Evolutionary conservation across 805 yeast genomes (phyloP), one percentile per base, ranked within the genome.

Genomic region (Candida boidinii): DNA sequence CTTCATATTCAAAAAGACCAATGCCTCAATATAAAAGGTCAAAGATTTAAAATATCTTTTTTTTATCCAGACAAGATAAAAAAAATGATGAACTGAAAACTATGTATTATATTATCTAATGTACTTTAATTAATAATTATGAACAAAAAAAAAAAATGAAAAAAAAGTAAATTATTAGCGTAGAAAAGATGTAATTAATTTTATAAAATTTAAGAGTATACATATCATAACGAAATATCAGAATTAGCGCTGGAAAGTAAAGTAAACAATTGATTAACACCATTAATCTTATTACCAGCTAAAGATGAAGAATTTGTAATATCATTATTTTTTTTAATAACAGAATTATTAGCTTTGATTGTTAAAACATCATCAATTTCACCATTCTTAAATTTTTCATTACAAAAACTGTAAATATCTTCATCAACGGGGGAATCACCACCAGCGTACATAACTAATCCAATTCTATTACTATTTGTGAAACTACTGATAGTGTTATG

Each of bases 351-450:
- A 38, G 72, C 70, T 5, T 81, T 79, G 26, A 82, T 74, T 1
- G 84, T 73, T 39, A 77, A 64, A 2, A 71, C 73, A 2, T 59
- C 58, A 4, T 57, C 56, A n/a, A 76, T 46, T 7, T 48, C 50
- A 1, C 56, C 53, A 4, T 53, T 54, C n/a, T 51, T 49, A 7
- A 49, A 46, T 28, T 72, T 51, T 4, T 56, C 62, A 37, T 72
- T 69, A 17, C 72, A 70, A 40, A 64, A 68, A 33, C 71, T 74
- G 56, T 71, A 79, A 17, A 74, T 54, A 13, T 81, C 76, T 44
- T 83, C 92, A 47, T 79, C 80, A n/a, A 76, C 63, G 1, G 80
- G 74, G 7, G 79, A 70, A 3, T 75, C 64, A 2, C 83, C 79
- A 20, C 90, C 90, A 30, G 79, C 72, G 27, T 73, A 61, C 40